Evolutionary conservation across 1,139 yeast species (phyloP).

Genomic region (Diutina pseudorugosa): DNA sequence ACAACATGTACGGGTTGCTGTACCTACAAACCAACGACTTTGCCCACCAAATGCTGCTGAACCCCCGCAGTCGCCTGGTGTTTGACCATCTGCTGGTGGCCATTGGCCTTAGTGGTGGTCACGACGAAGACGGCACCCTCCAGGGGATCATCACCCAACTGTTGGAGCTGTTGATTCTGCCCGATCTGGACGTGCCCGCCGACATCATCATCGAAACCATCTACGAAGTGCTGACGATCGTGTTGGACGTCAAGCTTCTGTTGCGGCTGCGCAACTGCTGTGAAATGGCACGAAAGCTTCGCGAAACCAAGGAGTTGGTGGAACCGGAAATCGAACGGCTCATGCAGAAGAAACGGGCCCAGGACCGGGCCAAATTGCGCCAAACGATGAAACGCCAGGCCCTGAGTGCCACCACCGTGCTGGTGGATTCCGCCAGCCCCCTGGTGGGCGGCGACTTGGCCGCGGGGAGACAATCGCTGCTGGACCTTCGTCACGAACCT

Average conservation of each 20-base stretch:
- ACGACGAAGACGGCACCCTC: background rate
- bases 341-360: conserved; percentile 9
- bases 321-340: conserved; percentile 6
- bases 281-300: conserved; percentile 38
- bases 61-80: conserved; percentile 25
- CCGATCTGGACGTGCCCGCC: conserved; percentile 39
- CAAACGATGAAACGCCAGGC: conserved; percentile 4
- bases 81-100: conserved; percentile 18
- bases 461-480: background rate
- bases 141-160: conserved; percentile 15
- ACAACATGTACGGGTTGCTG: conserved; percentile 12
- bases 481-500: background rate
- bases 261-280: conserved; percentile 50
- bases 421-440: background rate
- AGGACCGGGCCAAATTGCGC: conserved; percentile 6
- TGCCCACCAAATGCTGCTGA: conserved; percentile 12
- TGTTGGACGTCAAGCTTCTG: conserved; percentile 53
- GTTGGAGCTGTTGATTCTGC: conserved; percentile 41
- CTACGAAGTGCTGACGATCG: conserved; percentile 46
- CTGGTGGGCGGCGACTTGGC: background rate
- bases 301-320: conserved; percentile 13
- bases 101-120: conserved; percentile 6
- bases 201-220: conserved; percentile 44
- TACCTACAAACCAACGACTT: conserved; percentile 14
- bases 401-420: conserved; percentile 1